Evolutionary conservation across 2,329 filamentous ascomycete genomes (phyloP), one percentile per base, ranked within the genome.

Genomic region (Westerdykella aurantiaca): DNA sequence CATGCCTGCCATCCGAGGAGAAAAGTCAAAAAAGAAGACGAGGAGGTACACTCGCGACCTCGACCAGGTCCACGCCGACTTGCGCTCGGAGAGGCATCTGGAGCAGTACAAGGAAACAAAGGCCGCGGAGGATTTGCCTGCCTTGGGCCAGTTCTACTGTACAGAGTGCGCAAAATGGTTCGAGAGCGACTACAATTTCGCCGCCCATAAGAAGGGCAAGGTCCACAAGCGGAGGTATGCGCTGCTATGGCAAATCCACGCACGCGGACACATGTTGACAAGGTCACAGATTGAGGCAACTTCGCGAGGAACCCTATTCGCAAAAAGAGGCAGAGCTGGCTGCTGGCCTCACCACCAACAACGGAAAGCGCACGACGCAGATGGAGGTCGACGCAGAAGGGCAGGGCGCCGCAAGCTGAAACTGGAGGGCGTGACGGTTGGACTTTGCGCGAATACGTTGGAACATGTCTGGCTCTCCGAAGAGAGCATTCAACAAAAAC

Each of bases 131-230:
- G 93, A 97, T 60, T 77, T 96, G 31, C 93, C 93, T 3, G 91
- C 83, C 0, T 75, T 96, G 39, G 93, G 93, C 21, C 77, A 81
- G 56, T 83, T 83, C 66, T 97, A 96, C 69, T 98, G 93, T 68
- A 76, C 85, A 13, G 86, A 95, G 69, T 98, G 93, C 68, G 85
- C 93, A 50, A 97, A 95, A 72, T 97, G 88, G 85, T 97, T 94
- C 67, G 91, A 97, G 67, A 85, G 82, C 39, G 86, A 93, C 53
- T 69, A 78, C 57, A 94, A 87, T 56, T 73, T 95, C 45, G 74
- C 77, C 31, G 76, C 80, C 22, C 93, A 98, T 70, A 76, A 76
- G 45, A 88, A 85, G 67, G 88, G 88, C 57, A 98, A 96, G 72
- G 88, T 87, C 52, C 93, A 98, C 71, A 96, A 90, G 79, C 81